Evolutionary conservation across 2,329 filamentous ascomycete genomes (phyloP).

Genomic region (Colletotrichum brevisporum): DNA sequence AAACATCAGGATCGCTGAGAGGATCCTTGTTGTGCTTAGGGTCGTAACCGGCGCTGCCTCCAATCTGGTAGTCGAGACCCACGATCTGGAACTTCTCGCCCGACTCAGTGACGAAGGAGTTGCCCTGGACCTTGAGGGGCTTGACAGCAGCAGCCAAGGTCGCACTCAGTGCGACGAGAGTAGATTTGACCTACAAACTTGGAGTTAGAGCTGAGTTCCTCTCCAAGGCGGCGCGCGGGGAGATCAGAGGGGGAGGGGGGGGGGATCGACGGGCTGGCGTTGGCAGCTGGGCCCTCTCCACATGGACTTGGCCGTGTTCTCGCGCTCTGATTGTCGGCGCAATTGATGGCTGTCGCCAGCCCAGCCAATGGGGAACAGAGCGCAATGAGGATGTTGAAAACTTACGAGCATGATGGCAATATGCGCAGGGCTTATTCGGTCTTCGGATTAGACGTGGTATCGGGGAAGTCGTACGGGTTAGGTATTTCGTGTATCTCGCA

Average conservation of each 20-base stretch:
- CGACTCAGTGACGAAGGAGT: constrained; percentile 72
- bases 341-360: constrained; percentile 12
- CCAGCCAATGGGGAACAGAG: constrained; percentile 29
- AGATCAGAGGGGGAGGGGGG: background rate
- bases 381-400: constrained; percentile 12
- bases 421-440: constrained; percentile 7
- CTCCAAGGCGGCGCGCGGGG: background rate
- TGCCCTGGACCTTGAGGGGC: constrained; percentile 69
- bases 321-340: constrained; percentile 19
- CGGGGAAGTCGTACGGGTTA: constrained; percentile 18
- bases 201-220: constrained; percentile 7
- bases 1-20: constrained; percentile 70
- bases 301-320: constrained; percentile 17
- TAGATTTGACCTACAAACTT: constrained; percentile 53
- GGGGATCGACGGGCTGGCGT: constrained; percentile 21
- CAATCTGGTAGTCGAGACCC: constrained; percentile 79
- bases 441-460: constrained; percentile 5
- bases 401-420: constrained; percentile 35
- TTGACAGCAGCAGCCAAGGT: constrained; percentile 69
- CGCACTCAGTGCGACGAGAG: constrained; percentile 67
- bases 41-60: constrained; percentile 74
- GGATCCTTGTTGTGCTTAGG: constrained; percentile 69
- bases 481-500: constrained; percentile 11
- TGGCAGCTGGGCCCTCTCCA: constrained; percentile 10
- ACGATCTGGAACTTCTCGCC: constrained; percentile 76